Evolutionary conservation across 257 asterid species (phyloP).

Genomic region (Solanum boliviense): DNA sequence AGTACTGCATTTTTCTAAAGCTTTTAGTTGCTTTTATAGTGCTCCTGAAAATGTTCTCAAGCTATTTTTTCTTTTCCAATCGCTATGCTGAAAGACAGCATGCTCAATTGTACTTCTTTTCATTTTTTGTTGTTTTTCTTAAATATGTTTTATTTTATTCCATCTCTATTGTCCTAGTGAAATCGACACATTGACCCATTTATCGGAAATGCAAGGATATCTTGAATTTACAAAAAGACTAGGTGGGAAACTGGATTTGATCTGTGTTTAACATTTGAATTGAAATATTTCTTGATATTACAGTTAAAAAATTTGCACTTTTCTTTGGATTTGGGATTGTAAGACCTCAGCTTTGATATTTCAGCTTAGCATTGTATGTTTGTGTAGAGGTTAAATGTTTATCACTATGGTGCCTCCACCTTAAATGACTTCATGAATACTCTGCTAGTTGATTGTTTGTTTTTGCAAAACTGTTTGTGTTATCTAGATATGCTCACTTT

Average conservation of each 20-base stretch:
- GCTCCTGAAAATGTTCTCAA: not conserved
- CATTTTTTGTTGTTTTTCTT: not conserved
- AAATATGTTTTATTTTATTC: not conserved
- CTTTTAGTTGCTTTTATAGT: not conserved
- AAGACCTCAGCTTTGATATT: not conserved
- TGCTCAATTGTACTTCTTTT: not conserved
- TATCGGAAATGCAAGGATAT: not conserved
- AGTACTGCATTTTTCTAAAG: slow-evolving; percentile 22
- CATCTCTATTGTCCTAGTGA: not conserved
- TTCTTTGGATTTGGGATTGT: not conserved
- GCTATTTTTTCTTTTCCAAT: not conserved
- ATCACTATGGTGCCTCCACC: not conserved
- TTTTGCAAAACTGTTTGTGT: not conserved
- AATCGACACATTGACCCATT: not conserved
- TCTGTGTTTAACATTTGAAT: not conserved
- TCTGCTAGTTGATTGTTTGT: not conserved
- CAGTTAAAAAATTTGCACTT: not conserved
- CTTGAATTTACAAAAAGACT: not conserved
- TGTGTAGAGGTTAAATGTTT: not conserved
- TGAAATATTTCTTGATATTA: not conserved
- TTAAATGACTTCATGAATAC: not conserved
- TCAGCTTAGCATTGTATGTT: not conserved
- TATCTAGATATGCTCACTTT: not conserved
- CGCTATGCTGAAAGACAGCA: not conserved
- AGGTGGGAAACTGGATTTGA: not conserved